Evolutionary conservation across 257 asterid genomes (phyloP), one percentile per base, ranked within the genome.

Genomic region (Cinchona pubescens): DNA sequence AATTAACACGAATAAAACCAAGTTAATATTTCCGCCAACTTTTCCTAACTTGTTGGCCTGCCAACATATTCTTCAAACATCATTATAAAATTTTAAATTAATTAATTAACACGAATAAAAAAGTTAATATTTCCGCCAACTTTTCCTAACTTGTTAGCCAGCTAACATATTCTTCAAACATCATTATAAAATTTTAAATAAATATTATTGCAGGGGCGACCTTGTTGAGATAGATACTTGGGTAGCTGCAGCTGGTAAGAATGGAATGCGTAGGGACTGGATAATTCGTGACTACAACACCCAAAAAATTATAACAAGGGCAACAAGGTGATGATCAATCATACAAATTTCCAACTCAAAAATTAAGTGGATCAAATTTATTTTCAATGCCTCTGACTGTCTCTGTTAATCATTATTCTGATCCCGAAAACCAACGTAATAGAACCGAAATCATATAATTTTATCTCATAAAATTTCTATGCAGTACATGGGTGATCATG

Each of bases 241-340:
- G 98, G 98, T 92, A 63, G 94, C 84, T 65, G 98, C 98, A 27
- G 90, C 97, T 0, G 97, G 98, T 14, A 92, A 92, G 76, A 92
- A 92, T 23, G 98, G 93, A 14, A 92, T 92, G 98, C 92, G 97
- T 0, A 85, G 97, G 1, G 96, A 92, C 69, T 92, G 98, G 98
- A 82, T 90, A 2, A 88, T 92, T 67, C 88, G 96, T 16, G 97
- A 92, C 80, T 79, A 79, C 72, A 82, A 82, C 61, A 86, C 98
- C 13, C 86, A 79, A 35, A 77, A 82, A 12, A 91, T 91, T 59
- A 90, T 92, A 51, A 85, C 92, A n/a, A 86, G 89, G 82, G 98
- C 97, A 1, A 89, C 97, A 63, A 92, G 97, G 97, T 89, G 34
- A 14, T 9, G 7, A 40, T 40, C 5, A 40, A 0, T 4, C 45